Evolutionary conservation across 768 basidiomycete species (phyloP).

Genomic region (Filobasidium wieringae): DNA sequence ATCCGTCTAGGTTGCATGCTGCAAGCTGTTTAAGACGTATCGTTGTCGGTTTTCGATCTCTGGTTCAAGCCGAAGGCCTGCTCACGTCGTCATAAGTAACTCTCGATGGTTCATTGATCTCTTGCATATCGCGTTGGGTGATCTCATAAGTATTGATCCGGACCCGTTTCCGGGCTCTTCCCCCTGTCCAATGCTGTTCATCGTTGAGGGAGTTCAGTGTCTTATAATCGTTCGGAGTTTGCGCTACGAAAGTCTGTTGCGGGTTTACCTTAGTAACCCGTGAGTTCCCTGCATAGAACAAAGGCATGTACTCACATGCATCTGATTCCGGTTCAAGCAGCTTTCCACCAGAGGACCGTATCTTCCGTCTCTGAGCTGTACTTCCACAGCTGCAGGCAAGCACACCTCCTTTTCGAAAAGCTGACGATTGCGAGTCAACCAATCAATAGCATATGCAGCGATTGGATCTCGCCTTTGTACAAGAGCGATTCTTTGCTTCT

Average conservation of each 20-base stretch:
- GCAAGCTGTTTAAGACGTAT: constrained; percentile 44
- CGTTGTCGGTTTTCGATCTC: background rate
- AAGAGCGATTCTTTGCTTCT: constrained; percentile 41
- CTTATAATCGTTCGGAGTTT: constrained; percentile 69
- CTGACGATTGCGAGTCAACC: constrained; percentile 43
- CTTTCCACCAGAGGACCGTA: constrained; percentile 64
- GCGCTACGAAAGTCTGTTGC: constrained; percentile 67
- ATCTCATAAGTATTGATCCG: constrained; percentile 18
- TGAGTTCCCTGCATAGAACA: constrained; percentile 9
- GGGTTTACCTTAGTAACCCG: background rate
- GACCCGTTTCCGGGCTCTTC: background rate
- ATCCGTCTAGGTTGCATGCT: constrained; percentile 61
- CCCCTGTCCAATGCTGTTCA: constrained; percentile 2
- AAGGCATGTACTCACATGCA: constrained; percentile 48
- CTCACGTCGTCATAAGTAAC: constrained; percentile 9
- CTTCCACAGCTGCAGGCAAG: constrained; percentile 66
- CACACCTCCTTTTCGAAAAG: constrained; percentile 70
- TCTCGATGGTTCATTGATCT: background rate
- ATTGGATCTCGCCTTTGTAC: constrained; percentile 47
- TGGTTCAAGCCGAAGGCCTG: background rate
- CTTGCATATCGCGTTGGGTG: constrained; percentile 7
- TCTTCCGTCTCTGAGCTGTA: constrained; percentile 54
- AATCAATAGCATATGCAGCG: constrained; percentile 25
- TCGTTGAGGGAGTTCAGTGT: constrained; percentile 57
- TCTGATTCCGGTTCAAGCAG: constrained; percentile 49